Evolutionary conservation across 768 basidiomycete species (phyloP).

Genomic region (Russula dissimulans): DNA sequence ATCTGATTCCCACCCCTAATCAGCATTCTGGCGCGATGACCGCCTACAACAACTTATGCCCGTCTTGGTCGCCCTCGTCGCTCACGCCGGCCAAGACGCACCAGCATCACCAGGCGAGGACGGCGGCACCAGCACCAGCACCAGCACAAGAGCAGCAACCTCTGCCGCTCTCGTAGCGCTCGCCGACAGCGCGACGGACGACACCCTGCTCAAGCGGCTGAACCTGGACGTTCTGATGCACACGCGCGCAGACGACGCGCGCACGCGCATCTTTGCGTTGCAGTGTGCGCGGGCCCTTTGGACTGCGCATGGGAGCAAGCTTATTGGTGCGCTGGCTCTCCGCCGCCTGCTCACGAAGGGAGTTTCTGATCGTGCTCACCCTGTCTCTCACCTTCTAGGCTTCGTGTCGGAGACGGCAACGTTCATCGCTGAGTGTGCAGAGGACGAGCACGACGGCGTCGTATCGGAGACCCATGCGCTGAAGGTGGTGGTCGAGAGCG

Average conservation of each 20-base stretch:
- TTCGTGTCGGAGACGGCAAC: conserved; percentile 75
- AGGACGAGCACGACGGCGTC: conserved; percentile 82
- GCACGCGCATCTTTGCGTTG: conserved; percentile 62
- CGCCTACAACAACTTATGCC: conserved; percentile 55
- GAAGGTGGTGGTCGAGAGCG: conserved; percentile 61
- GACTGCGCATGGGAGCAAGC: conserved; percentile 64
- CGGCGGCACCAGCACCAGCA: too few relatives aligned
- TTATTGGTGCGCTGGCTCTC: conserved; percentile 46
- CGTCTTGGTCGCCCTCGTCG: conserved; percentile 5
- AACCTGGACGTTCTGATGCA: conserved; percentile 83
- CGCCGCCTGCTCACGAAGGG: too few relatives aligned
- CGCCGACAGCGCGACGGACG: conserved; percentile 47
- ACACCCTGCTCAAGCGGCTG: conserved; percentile 58
- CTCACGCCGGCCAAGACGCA: background rate
- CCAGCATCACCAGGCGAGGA: too few relatives aligned
- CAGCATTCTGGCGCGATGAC: conserved; percentile 88
- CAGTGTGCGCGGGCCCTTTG: conserved; percentile 64
- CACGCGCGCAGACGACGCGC: conserved; percentile 73
- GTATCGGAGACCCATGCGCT: conserved; percentile 58
- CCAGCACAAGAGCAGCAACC: conserved; percentile 23
- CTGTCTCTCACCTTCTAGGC: conserved; percentile 32
- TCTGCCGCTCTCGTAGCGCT: conserved; percentile 48
- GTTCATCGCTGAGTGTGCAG: conserved; percentile 79
- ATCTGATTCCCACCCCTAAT: too few relatives aligned
- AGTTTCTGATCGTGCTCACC: too few relatives aligned